Percentiles rank a stretch among this genome's conserved stretches.
Conservation (phyloP, 2,329 filamentous ascomycete species). For the Teratosphaeriaceae sp. region DNA sequence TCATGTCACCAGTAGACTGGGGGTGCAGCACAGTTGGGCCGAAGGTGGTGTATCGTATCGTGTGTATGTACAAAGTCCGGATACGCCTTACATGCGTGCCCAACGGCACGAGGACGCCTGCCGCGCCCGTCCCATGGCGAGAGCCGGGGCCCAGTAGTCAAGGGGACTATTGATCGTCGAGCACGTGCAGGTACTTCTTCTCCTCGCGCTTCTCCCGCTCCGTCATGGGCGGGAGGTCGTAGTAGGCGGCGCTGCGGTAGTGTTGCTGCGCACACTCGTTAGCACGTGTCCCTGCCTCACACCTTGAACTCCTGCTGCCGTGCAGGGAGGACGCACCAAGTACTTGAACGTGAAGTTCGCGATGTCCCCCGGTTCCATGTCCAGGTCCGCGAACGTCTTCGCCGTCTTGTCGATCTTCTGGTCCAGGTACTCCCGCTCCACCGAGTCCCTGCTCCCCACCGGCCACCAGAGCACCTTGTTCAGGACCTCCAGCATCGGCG, state of each 20-base stretch:
- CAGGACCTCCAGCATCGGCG: constrained; percentile 65
- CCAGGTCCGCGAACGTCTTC: constrained; percentile 93
- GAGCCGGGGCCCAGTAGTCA: too few relatives aligned
- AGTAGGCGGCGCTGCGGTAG: constrained; percentile 81
- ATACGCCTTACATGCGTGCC: too few relatives aligned
- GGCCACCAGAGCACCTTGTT: constrained; percentile 90
- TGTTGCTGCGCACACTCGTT: constrained; percentile 58
- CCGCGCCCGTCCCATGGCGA: too few relatives aligned
- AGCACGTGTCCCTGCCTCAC: constrained; percentile 23
- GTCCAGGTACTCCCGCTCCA: constrained; percentile 89
- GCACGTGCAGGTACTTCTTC: constrained; percentile 92
- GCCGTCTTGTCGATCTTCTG: constrained; percentile 84
- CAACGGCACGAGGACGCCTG: too few relatives aligned
- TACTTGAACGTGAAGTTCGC: constrained; percentile 88
- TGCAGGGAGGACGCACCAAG: constrained; percentile 62
- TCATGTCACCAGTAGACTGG: too few relatives aligned
- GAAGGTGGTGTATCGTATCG: too few relatives aligned
- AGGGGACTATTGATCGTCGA: constrained; percentile 81
- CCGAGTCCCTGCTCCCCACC: constrained; percentile 70
- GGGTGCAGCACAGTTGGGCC: too few relatives aligned
- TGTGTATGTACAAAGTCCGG: too few relatives aligned
- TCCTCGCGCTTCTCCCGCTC: constrained; percentile 93
- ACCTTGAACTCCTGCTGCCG: too few relatives aligned
- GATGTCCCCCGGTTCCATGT: constrained; percentile 82
- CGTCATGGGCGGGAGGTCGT: constrained; percentile 88